Evolutionary conservation across 1,284 basidiomycete species (phyloP), one percentile per base, ranked within the genome.

Genomic region (Ceratobasidium sp.): DNA sequence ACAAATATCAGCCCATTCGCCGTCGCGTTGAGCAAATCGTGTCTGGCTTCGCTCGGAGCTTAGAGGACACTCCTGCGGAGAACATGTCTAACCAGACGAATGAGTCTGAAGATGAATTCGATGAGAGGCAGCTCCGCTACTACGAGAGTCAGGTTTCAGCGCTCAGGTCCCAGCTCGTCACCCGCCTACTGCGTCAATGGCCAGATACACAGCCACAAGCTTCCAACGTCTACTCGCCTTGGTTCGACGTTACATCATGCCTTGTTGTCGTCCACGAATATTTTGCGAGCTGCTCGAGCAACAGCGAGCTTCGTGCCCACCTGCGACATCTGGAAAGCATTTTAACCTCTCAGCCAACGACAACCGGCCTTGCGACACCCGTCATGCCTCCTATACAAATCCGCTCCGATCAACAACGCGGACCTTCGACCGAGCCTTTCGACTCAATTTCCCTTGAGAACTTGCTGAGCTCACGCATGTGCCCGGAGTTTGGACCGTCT

Each of bases 251-350:
- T n/a, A 22, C 27, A 19, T 19, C 27, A 11, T 67, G 64, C 33
- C 48, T n/a, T 11, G 19, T 4, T 14, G 5, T n/a, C 5, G 64
- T 54, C 24, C 14, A 41, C 9, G 14, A 51, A 5, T 67, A 67
- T 33, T 67, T 67, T 31, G 45, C 27, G 1, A 67, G 51, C 24
- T 67, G 64, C 33, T 54, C 51, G 17, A 36, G n/a, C 7, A 67
- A 67, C 33, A 7, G 24, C 48, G 41, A 67, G 8, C 48, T 67
- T 17, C 27, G 24, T 8, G 14, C 29, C 1, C 64, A 67, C 27
- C 19, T 67, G 4, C 51, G 24, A 15, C 17, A 36, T 9, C 15
- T 67, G 8, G 31, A 54, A 41, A 8, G 1, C 6, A n/a, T 11
- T 15, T 36, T 67, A 14, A 14, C 64, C n/a, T 67, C 50, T 27